Evolutionary conservation across 768 basidiomycete species (phyloP).

Genomic region (Clavulina sp.): DNA sequence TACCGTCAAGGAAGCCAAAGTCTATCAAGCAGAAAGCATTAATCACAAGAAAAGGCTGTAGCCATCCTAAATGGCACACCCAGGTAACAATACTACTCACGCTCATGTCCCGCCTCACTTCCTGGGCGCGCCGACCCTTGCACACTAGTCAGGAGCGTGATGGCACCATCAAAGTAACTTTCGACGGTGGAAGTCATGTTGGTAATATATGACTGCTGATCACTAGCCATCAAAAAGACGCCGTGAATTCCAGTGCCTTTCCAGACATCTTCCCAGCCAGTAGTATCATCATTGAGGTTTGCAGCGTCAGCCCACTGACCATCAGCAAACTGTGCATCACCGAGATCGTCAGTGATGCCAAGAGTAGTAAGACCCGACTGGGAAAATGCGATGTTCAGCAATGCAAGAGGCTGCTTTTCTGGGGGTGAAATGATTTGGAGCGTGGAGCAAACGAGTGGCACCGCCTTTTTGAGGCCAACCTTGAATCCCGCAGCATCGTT

Average conservation of each 20-base stretch:
- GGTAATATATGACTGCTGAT: neutral
- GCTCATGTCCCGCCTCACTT: conserved; percentile 4
- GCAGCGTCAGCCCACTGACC: conserved; percentile 14
- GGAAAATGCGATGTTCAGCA: conserved; percentile 7
- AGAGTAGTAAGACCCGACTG: conserved; percentile 11
- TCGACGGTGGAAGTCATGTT: neutral
- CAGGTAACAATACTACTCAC: neutral
- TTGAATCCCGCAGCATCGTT: conserved; percentile 1
- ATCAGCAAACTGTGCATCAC: conserved; percentile 9
- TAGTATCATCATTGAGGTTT: conserved; percentile 13
- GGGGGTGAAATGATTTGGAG: too few relatives aligned
- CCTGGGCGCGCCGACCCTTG: neutral
- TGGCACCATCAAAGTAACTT: neutral
- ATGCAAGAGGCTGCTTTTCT: neutral
- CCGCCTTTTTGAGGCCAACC: neutral
- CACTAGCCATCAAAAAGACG: conserved; percentile 1
- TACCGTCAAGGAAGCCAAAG: conserved; percentile 7
- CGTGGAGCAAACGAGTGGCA: conserved; percentile 4
- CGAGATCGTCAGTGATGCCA: conserved; percentile 13
- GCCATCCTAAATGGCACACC: neutral
- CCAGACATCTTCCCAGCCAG: neutral
- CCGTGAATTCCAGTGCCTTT: conserved; percentile 5
- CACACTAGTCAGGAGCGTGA: conserved; percentile 1
- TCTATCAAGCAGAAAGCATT: neutral
- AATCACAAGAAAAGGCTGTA: too few relatives aligned